These are phyloP conservation scores for Aurifilum marmelostoma DNA, from an alignment of 2,329 filamentous ascomycete species.

Conservation along the genomic window DNA sequence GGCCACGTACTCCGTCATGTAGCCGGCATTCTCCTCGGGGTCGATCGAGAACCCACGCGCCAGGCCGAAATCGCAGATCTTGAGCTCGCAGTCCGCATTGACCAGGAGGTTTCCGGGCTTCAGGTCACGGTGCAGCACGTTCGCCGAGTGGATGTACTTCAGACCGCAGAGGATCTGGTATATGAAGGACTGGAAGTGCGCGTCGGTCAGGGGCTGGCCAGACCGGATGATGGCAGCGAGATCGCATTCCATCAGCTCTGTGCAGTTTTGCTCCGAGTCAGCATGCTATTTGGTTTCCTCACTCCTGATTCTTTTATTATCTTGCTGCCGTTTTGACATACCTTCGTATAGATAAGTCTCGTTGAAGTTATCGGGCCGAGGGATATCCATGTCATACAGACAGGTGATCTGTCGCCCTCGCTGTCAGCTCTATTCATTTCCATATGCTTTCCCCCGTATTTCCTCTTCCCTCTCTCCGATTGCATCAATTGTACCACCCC, in stretches of 20 bases:
- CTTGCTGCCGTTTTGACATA: constrained; percentile 46
- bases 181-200: constrained; percentile 99
- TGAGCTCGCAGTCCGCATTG: constrained; percentile 98
- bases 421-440: constrained; percentile 18
- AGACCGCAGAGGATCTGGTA: constrained; percentile 99
- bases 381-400: constrained; percentile 99
- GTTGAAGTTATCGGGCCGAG: constrained; percentile 95
- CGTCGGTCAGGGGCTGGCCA: constrained; percentile 94
- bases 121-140: constrained; percentile 93
- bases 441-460: neutral
- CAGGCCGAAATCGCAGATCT: constrained; percentile 98
- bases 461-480: neutral
- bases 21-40: constrained; percentile 96
- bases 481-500: neutral
- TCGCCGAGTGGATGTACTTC: constrained; percentile 99
- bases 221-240: constrained; percentile 96
- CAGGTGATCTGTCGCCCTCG: constrained; percentile 78
- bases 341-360: constrained; percentile 99
- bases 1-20: constrained; percentile 99
- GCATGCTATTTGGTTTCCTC: neutral
- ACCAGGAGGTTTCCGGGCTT: constrained; percentile 97
- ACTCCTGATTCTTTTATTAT: neutral
- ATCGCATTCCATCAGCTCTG: constrained; percentile 99
- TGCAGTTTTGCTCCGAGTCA: constrained; percentile 8
- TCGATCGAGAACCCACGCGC: constrained; percentile 96